Evolutionary conservation across 2,329 filamentous ascomycete genomes (phyloP).

Genomic region (Canariomyces notabilis): DNA sequence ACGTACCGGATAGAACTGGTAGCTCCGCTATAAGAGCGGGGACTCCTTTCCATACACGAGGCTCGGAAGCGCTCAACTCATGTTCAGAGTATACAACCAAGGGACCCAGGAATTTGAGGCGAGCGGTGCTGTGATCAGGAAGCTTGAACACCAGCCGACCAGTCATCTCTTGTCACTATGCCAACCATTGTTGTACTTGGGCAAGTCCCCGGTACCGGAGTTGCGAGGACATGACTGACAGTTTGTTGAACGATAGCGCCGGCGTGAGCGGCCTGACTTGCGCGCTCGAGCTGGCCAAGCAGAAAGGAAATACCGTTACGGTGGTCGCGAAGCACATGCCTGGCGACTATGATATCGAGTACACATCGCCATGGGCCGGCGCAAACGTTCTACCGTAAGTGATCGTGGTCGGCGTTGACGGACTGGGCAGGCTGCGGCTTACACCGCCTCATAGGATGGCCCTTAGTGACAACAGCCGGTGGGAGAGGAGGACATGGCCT

Average conservation of each 20-base stretch:
- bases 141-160: neutral
- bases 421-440: neutral
- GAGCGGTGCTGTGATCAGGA: neutral
- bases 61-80: too few species aligned
- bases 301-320: slow-evolving; percentile 37
- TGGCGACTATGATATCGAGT: slow-evolving; percentile 87
- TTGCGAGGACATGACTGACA: neutral
- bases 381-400: slow-evolving; percentile 72
- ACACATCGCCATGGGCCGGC: slow-evolving; percentile 84
- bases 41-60: too few species aligned
- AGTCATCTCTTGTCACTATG: slow-evolving; percentile 28
- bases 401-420: neutral
- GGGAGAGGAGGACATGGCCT: slow-evolving; percentile 62
- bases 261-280: slow-evolving; percentile 50
- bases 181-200: slow-evolving; percentile 36
- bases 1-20: too few species aligned
- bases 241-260: slow-evolving; percentile 31
- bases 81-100: too few species aligned
- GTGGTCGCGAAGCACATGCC: slow-evolving; percentile 75
- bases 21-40: too few species aligned
- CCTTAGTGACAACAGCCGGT: slow-evolving; percentile 40
- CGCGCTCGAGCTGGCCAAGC: slow-evolving; percentile 44
- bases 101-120: neutral
- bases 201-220: slow-evolving; percentile 25
- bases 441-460: slow-evolving; percentile 38